Evolutionary conservation across 345 rosid species (phyloP), one percentile per base, ranked within the genome.

Genomic region (Angophora floribunda): DNA sequence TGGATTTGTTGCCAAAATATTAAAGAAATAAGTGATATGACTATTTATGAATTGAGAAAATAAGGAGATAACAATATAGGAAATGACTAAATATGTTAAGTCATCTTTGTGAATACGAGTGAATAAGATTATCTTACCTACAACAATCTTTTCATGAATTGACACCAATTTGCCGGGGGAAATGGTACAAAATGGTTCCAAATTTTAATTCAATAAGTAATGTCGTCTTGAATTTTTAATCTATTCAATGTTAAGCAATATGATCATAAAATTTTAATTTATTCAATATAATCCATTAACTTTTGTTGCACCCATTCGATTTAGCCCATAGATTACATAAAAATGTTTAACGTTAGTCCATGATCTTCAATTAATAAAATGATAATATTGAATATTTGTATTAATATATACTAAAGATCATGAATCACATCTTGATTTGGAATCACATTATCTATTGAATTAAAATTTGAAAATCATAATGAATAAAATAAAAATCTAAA

Each of bases 321-420:
- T 52, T 52, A 52, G 22, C 21, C 1, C 0, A 1, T 0, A 0
- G 15, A 21, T 1, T 3, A 55, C 21, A 21, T 21, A 7, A 7
- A 21, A 1, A 1, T 0, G 11, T 0, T 55, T 7, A 22, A 55
- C 19, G 0, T 21, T 55, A 19, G 21, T 55, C 21, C 7, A 36
- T 22, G 0, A 21, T 26, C 0, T 8, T 22, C 1, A 21, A 55
- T 55, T 55, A 55, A 55, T 7, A 1, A 1, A 22, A 9, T 0
- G 5, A 22, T 0, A 21, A 4, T 7, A 55, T 21, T 5, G 4
- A 21, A 55, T 5, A 55, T 55, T 55, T 55, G 21, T 1, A 55
- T 55, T 7, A 9, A 0, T 4, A 53, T 0, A 0, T 0, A 21
- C 22, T 0, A 22, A 55, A 55, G 0, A 0, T 0, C 4, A 55